These are phyloP conservation scores for Hyphopichia khmerensis DNA, from an alignment of 1,139 yeast genomes.

Conservation along the genomic window DNA sequence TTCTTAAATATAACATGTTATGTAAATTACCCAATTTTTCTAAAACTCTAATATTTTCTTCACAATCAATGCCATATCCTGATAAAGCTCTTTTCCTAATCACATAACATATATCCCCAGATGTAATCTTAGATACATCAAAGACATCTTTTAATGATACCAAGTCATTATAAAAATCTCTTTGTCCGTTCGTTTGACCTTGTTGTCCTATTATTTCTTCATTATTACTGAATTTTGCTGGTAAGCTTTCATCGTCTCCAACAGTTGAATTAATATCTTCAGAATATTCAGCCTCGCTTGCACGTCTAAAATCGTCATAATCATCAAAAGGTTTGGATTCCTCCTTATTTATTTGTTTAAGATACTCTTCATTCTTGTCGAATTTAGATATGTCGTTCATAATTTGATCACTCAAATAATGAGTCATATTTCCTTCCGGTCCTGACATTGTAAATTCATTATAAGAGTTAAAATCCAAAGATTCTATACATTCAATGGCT, in stretches of 20 bases:
- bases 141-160: slow-evolving; percentile 7
- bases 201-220: not conserved
- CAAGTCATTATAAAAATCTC: not conserved
- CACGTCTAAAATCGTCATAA: slow-evolving; percentile 19
- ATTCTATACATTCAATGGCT: slow-evolving; percentile 65
- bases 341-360: slow-evolving; percentile 7
- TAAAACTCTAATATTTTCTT: slow-evolving; percentile 59
- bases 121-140: slow-evolving; percentile 38
- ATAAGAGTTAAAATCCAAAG: slow-evolving; percentile 63
- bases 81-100: slow-evolving; percentile 68
- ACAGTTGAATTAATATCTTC: slow-evolving; percentile 32
- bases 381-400: slow-evolving; percentile 15
- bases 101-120: slow-evolving; percentile 58
- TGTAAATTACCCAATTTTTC: slow-evolving; percentile 54
- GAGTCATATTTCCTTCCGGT: slow-evolving; percentile 53
- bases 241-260: slow-evolving; percentile 22
- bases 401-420: slow-evolving; percentile 25
- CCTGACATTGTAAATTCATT: slow-evolving; percentile 73
- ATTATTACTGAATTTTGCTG: not conserved
- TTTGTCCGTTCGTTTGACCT: not conserved
- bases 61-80: slow-evolving; percentile 76
- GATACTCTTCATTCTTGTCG: slow-evolving; percentile 13
- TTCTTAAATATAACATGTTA: slow-evolving; percentile 58
- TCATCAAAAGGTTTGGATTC: not conserved
- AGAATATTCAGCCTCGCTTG: slow-evolving; percentile 19